A percentile compares a stretch with the other conserved stretches of the same genome.
Evolutionary conservation across 2,329 filamentous ascomycete species (phyloP).

Genomic region (Xylaria hypoxylon): DNA sequence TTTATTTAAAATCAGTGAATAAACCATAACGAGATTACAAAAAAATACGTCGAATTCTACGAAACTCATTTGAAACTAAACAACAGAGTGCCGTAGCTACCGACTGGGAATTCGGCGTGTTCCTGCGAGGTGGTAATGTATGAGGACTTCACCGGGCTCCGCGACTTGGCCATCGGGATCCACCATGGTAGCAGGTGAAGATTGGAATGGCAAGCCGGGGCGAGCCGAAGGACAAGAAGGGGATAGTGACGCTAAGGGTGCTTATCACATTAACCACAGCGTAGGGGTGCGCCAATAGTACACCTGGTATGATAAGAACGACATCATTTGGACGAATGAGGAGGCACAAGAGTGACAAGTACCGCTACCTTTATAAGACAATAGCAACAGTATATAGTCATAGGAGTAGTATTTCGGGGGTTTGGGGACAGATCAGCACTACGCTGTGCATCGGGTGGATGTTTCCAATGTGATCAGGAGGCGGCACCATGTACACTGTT

Average conservation of each 20-base stretch:
- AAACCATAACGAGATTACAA: too few species aligned
- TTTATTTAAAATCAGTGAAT: too few species aligned
- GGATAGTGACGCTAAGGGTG: background rate
- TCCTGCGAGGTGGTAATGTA: background rate
- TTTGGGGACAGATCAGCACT: too few species aligned
- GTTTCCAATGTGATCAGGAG: background rate
- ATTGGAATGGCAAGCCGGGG: background rate
- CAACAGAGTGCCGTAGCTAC: too few species aligned
- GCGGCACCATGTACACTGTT: background rate
- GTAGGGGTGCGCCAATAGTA: background rate
- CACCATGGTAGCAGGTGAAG: background rate
- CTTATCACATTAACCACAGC: constrained; percentile 9
- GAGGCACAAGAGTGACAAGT: background rate
- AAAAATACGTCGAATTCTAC: too few species aligned
- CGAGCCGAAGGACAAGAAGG: constrained; percentile 1
- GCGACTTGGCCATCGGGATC: constrained; percentile 7
- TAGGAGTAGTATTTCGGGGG: background rate
- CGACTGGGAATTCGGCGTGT: background rate
- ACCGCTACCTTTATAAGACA: background rate
- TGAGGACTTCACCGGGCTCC: background rate
- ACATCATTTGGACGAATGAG: constrained; percentile 7
- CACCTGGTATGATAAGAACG: constrained; percentile 1
- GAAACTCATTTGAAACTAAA: too few species aligned
- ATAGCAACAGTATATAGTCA: background rate
- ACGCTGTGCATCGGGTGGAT: too few species aligned